These are phyloP conservation scores for Fusarium sulawesiense DNA, from an alignment of 2,329 filamentous ascomycete species.

Conservation along the genomic window DNA sequence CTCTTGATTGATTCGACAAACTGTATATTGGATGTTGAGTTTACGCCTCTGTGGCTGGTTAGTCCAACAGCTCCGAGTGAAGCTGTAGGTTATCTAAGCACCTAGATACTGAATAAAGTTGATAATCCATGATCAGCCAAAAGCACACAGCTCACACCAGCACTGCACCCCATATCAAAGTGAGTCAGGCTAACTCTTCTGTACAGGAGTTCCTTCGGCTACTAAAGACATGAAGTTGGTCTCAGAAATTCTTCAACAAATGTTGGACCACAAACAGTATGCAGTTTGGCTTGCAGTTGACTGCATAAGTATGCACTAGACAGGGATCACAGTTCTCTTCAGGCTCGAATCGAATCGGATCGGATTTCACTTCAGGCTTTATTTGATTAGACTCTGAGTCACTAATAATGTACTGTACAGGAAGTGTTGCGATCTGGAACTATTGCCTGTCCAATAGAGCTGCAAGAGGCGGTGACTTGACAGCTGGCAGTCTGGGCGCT, in stretches of 20 bases:
- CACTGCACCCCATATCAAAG: background rate
- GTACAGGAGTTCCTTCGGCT: background rate
- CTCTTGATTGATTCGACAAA: background rate
- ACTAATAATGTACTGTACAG: slow-evolving; percentile 21
- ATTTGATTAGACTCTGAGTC: slow-evolving; percentile 15
- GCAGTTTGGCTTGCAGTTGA: slow-evolving; percentile 1
- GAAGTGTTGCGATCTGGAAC: slow-evolving; percentile 10
- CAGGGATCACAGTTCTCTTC: slow-evolving; percentile 4
- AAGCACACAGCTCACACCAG: background rate
- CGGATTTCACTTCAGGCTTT: slow-evolving; percentile 9
- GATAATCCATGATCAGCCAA: background rate
- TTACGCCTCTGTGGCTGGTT: background rate
- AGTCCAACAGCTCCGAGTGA: background rate
- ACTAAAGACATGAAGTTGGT: slow-evolving; percentile 1
- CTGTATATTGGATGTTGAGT: background rate
- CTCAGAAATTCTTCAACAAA: slow-evolving; percentile 20
- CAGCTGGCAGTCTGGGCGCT: slow-evolving; percentile 38
- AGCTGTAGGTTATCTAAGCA: background rate
- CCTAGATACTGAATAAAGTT: background rate
- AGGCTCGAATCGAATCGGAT: slow-evolving; percentile 15
- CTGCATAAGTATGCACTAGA: slow-evolving; percentile 17
- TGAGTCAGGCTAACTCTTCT: background rate
- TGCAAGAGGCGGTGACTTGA: slow-evolving; percentile 27
- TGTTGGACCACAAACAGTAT: background rate
- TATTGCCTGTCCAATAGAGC: slow-evolving; percentile 25